Evolutionary conservation across 768 basidiomycete species (phyloP), one percentile per base, ranked within the genome.

Genomic region (Tubosaeta sp.): DNA sequence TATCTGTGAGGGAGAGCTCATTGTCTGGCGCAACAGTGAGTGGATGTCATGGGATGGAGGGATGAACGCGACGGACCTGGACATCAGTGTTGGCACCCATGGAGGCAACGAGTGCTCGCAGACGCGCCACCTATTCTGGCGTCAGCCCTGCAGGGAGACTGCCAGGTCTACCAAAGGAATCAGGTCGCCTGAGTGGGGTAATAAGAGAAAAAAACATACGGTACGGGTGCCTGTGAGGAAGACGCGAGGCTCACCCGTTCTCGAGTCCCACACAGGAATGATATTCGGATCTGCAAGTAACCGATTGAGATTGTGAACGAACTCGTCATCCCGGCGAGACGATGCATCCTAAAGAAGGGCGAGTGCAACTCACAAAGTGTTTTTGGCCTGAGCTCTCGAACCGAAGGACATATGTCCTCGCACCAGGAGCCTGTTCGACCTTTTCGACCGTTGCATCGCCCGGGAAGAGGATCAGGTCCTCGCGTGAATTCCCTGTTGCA

Each of bases 311-410:
- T 22, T 22, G 22, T 22, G 22, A 22, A 22, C 22, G 22, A 90
- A 88, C 66, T 90, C 86, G 16, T 80, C 78, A 58, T 92, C 89
- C 35, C 86, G 78, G 3, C 71, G 75, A 16, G 80, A 63, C 11
- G 84, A 83, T 19, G 79, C 83, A 62, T 91, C 87, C 86, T 91
- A 3, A 22, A 22, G 22, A 22, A 22, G 35, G 5, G 1, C 32
- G 27, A 34, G 34, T n/a, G n/a, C 25, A 16, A 76, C 84, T 69
- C 63, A 95, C 93, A 68, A 97, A 95, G 68, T 94, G 88, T 56
- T 84, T 82, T 64, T 91, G 88, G 65, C 91, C 81, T 13, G 92
- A 95, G 19, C 89, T 92, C 0, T 87, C 85, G 74, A 97, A 95
- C 71, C 89, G 91, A 67, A 95, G 85, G 56, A 95, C 89, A 60